phyloP scores from a whole-genome alignment of 1,139 yeast species.

The Diutina rugosa region DNA sequence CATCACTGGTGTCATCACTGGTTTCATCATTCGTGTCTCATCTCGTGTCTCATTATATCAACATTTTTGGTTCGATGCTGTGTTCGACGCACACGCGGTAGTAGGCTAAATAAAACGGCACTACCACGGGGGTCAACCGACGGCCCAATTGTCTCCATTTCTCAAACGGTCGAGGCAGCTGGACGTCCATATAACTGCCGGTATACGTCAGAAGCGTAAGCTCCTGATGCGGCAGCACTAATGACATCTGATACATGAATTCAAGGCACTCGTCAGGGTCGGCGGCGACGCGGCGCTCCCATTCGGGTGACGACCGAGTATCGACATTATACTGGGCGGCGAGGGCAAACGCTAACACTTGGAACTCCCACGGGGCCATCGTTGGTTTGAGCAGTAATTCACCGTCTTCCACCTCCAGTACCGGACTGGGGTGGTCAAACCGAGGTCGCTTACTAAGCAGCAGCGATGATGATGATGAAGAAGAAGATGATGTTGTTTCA shows the following conservation, averaged over 20 bases:
- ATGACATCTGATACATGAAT: background rate
- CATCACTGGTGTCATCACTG: too few relatives aligned
- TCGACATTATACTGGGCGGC: background rate
- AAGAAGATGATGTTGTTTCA: background rate
- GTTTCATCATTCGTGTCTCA: background rate
- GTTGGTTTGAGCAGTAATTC: background rate
- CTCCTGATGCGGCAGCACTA: background rate
- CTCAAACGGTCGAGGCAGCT: background rate
- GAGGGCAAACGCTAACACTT: background rate
- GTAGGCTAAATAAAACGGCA: background rate
- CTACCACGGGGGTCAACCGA: background rate
- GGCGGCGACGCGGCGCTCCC: background rate
- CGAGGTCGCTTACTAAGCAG: background rate
- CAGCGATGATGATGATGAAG: background rate
- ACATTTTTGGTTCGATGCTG: background rate
- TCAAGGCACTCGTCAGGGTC: background rate
- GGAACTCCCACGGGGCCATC: background rate
- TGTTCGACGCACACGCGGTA: background rate
- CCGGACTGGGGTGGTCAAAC: background rate
- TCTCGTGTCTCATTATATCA: background rate
- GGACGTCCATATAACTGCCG: background rate
- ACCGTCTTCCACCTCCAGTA: background rate
- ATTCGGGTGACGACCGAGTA: background rate
- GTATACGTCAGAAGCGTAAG: background rate
- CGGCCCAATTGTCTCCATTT: background rate